Percentiles rank a stretch among this genome's conserved stretches.
Evolutionary conservation across 805 yeast genomes (phyloP).

Genomic region (Dipodascus geniculatus): DNA sequence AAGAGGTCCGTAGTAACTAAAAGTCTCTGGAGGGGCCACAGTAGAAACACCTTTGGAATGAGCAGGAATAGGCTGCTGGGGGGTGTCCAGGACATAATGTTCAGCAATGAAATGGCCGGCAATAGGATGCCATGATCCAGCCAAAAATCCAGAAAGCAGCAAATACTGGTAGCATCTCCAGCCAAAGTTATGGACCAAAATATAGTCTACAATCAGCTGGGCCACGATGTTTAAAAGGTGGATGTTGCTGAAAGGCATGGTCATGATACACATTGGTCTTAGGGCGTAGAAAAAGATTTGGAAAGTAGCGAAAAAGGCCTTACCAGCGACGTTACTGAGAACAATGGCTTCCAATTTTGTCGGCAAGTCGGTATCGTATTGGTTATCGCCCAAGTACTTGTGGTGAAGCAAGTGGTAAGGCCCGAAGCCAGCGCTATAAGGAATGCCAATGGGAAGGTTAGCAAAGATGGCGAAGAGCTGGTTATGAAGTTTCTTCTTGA

Average conservation of each 20-base stretch:
- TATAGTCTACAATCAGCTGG: slow-evolving; percentile 47
- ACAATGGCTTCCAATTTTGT: slow-evolving; percentile 65
- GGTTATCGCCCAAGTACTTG: slow-evolving; percentile 77
- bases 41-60: slow-evolving; percentile 13
- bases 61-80: slow-evolving; percentile 27
- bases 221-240: slow-evolving; percentile 56
- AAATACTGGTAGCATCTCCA: slow-evolving; percentile 53
- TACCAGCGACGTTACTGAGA: slow-evolving; percentile 68
- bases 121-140: slow-evolving; percentile 87
- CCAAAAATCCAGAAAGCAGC: slow-evolving; percentile 66
- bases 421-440: slow-evolving; percentile 77
- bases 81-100: slow-evolving; percentile 66
- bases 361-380: slow-evolving; percentile 80
- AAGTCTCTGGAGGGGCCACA: slow-evolving; percentile 53
- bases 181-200: slow-evolving; percentile 54
- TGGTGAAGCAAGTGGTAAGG: slow-evolving; percentile 91
- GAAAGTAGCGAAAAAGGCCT: slow-evolving; percentile 81
- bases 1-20: slow-evolving; percentile 74
- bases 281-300: slow-evolving; percentile 84
- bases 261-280: slow-evolving; percentile 79
- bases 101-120: slow-evolving; percentile 97
- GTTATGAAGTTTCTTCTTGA: slow-evolving; percentile 67
- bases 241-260: slow-evolving; percentile 58
- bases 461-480: slow-evolving; percentile 65
- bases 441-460: slow-evolving; percentile 81